Evolutionary conservation across 257 asterid species (phyloP).

Genomic region (Avicennia marina): DNA sequence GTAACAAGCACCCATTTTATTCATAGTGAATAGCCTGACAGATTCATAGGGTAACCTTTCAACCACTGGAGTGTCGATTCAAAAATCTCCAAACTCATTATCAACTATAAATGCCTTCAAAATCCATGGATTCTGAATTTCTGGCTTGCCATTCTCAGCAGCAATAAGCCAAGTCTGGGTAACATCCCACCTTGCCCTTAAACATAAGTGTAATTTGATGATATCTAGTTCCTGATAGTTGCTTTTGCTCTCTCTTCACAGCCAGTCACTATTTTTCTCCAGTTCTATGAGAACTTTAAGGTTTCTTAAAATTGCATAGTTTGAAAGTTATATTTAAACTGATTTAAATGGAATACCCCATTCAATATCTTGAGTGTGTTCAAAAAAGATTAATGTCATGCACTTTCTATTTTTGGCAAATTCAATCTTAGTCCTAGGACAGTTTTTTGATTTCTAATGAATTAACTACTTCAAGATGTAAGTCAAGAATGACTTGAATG

Average conservation of each 20-base stretch:
- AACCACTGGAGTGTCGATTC: neutral
- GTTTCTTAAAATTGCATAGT: too few relatives aligned
- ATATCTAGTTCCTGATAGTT: too few relatives aligned
- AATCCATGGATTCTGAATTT: neutral
- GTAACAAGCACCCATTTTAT: neutral
- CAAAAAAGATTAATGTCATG: too few relatives aligned
- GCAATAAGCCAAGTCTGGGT: neutral
- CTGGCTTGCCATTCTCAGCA: neutral
- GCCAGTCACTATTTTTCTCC: neutral
- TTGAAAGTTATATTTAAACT: too few relatives aligned
- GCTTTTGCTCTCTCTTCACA: neutral
- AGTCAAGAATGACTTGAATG: too few relatives aligned
- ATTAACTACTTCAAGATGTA: too few relatives aligned
- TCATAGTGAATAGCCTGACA: neutral
- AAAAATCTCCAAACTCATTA: neutral
- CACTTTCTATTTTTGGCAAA: too few relatives aligned
- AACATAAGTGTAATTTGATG: neutral
- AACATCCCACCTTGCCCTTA: neutral
- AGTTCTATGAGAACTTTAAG: neutral
- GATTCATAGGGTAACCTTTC: neutral
- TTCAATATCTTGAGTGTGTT: too few relatives aligned
- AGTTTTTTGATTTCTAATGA: too few relatives aligned
- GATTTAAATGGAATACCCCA: too few relatives aligned
- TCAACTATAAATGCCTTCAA: neutral
- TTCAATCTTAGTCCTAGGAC: too few relatives aligned